A percentile compares a stretch with the other conserved stretches of the same genome.
These are phyloP conservation scores for Exophiala bonariae DNA, from an alignment of 2,329 filamentous ascomycete species.

Conservation along the genomic window DNA sequence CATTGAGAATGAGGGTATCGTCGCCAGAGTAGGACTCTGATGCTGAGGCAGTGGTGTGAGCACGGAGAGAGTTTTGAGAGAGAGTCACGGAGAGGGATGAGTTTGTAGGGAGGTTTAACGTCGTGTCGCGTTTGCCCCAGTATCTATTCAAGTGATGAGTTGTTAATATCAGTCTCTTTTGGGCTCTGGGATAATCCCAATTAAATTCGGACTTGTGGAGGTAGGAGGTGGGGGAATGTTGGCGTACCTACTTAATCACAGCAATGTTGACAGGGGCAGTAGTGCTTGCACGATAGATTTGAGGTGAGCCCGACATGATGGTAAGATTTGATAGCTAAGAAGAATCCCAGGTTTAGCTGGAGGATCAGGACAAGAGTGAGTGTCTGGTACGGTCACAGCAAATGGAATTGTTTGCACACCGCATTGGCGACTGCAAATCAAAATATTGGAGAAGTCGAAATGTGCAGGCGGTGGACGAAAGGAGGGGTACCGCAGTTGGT, in stretches of 20 bases:
- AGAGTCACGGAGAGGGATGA: constrained; percentile 96
- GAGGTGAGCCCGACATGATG: constrained; percentile 22
- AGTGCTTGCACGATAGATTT: constrained; percentile 85
- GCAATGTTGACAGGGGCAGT: constrained; percentile 63
- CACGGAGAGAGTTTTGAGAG: constrained; percentile 88
- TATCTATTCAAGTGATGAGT: constrained; percentile 59
- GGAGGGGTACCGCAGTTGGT: too few species aligned
- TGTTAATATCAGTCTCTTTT: too few species aligned
- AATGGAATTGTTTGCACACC: too few species aligned
- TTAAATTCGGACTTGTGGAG: too few species aligned
- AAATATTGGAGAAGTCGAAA: too few species aligned
- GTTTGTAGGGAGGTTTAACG: constrained; percentile 96
- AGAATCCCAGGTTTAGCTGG: too few species aligned
- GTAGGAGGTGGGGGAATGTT: constrained; percentile 17
- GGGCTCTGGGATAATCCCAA: too few species aligned
- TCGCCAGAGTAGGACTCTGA: constrained; percentile 65
- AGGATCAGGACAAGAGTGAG: too few species aligned
- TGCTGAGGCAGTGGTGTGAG: constrained; percentile 93
- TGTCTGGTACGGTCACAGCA: too few species aligned
- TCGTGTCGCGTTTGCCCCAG: constrained; percentile 96
- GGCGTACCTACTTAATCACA: constrained; percentile 32
- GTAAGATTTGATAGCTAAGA: not conserved
- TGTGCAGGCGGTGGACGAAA: too few species aligned
- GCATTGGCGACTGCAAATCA: too few species aligned
- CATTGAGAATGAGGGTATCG: constrained; percentile 82